phyloP scores from a whole-genome alignment of 176 grass and related monocot genomes.

The Aegilops speltoides region DNA sequence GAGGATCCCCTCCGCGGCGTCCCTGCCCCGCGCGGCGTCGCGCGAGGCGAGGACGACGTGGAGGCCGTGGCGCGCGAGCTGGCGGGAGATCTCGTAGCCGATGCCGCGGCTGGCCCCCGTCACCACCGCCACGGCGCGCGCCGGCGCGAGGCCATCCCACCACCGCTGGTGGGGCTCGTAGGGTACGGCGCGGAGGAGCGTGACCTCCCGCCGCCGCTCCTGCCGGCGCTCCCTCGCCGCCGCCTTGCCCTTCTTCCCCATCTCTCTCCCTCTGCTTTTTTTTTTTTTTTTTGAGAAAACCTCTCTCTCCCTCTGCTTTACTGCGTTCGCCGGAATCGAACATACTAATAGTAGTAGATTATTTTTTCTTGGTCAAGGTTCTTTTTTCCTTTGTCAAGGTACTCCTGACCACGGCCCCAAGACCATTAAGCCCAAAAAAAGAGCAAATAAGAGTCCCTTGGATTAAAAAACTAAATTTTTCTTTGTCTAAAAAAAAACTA shows the following conservation, averaged over 20 bases:
- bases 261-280: not conserved
- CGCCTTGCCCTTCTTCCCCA: constrained; percentile 87
- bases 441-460: too few relatives aligned
- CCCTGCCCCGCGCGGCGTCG: constrained; percentile 37
- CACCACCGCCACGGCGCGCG: constrained; percentile 64
- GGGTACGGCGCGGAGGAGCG: constrained; percentile 55
- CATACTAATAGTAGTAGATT: too few relatives aligned
- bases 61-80: constrained; percentile 64
- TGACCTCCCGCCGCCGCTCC: constrained; percentile 65
- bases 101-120: constrained; percentile 84
- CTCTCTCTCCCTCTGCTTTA: too few relatives aligned
- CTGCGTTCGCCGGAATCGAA: too few relatives aligned
- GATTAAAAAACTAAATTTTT: too few relatives aligned
- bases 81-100: constrained; percentile 71
- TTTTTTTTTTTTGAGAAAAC: too few relatives aligned
- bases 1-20: constrained; percentile 28
- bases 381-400: too few relatives aligned
- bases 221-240: constrained; percentile 64
- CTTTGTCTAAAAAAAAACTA: too few relatives aligned
- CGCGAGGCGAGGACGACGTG: constrained; percentile 76
- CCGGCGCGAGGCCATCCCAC: constrained; percentile 11
- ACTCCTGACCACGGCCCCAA: too few relatives aligned
- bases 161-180: constrained; percentile 54
- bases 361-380: too few relatives aligned
- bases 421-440: too few relatives aligned